Conservation (phyloP, 176 grass and related monocot genomes). For the Carex parvula region DNA sequence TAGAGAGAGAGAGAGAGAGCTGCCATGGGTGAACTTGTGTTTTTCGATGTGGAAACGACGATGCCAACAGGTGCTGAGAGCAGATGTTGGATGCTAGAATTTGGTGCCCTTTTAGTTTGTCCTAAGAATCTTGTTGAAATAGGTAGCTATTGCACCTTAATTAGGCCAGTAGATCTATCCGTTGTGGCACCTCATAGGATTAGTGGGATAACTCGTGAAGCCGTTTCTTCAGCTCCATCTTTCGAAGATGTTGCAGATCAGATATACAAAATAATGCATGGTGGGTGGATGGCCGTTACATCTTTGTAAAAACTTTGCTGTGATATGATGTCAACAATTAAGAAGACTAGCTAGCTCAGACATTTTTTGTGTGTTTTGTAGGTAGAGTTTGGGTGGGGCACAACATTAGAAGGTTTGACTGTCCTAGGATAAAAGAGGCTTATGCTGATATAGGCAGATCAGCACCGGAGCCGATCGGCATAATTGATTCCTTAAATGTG, state of each 20-base stretch:
- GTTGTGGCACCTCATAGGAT: slow-evolving; percentile 34
- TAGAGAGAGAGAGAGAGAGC: background rate
- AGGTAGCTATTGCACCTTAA: slow-evolving; percentile 66
- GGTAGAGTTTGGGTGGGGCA: slow-evolving; percentile 82
- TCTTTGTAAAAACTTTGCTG: background rate
- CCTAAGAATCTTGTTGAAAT: slow-evolving; percentile 63
- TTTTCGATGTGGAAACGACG: slow-evolving; percentile 84
- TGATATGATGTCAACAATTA: background rate
- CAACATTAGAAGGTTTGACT: slow-evolving; percentile 64
- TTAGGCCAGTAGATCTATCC: slow-evolving; percentile 39
- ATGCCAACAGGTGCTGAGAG: slow-evolving; percentile 14
- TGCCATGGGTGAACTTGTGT: slow-evolving; percentile 53
- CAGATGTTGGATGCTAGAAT: slow-evolving; percentile 56
- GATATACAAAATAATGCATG: slow-evolving; percentile 62
- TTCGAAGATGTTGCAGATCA: slow-evolving; percentile 57
- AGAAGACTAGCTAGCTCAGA: background rate
- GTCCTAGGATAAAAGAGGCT: slow-evolving; percentile 60
- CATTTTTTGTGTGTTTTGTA: slow-evolving; percentile 3
- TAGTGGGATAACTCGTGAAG: slow-evolving; percentile 43
- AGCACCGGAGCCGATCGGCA: slow-evolving; percentile 50
- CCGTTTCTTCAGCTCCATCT: slow-evolving; percentile 38
- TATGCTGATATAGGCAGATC: slow-evolving; percentile 53
- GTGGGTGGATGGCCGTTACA: background rate
- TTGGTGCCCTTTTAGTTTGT: slow-evolving; percentile 84
- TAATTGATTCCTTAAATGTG: slow-evolving; percentile 67